Base-by-base conservation (phyloP, 2,329 filamentous ascomycete genomes). In the Simplicillium aogashimaense region DNA sequence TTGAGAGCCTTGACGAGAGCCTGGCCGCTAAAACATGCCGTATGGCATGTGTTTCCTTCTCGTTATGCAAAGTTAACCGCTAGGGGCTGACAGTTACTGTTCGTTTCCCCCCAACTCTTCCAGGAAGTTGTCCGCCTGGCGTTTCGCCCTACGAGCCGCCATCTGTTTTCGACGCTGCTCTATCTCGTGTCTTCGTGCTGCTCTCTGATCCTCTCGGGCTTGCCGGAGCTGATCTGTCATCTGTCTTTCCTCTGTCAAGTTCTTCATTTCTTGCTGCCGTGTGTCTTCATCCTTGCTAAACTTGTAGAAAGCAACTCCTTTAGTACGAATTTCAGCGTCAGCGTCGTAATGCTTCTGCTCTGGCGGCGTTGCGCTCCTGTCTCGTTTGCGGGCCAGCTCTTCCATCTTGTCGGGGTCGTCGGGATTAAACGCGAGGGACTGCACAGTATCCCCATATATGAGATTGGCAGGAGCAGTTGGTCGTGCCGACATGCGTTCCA, bases 281-380 rank as follows among this genome's bases (percentile, higher is more conserved):
- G 70, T 67, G 48, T 74, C 78, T 54, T 83, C 80, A 58, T 94
- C 83, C 48, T 74, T 76, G 43, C 82, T 86, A 57, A 98, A 97
- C 42, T 83, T 80, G 65, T 88, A 95, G 63, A 97, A 98, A 0
- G 86, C 92, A 0, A 85, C 86, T 4, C 92, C 92, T 52, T 92
- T 90, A 35, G 78, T 86, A 45, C 92, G 72, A 37, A 95, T 79
- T 70, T 98, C 92, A 45, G 73, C 74, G 45, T 76, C 75, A 1
- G 86, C 86, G 58, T 95, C 84, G 61, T 97, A 98, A 63, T 97
- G 90, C 52, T 72, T 70, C 50, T 82, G 76, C 7, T 81, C 77
- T 6, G 88, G 89, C 39, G 89, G 87, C 37, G 89, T 95, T 38
- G 81, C 70, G 50, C 79, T 83, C 42, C 81, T 74, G 63, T 95